Evolutionary conservation across 2,329 filamentous ascomycete species (phyloP).

Genomic region (Ophiocordyceps polyrhachis-furcata): DNA sequence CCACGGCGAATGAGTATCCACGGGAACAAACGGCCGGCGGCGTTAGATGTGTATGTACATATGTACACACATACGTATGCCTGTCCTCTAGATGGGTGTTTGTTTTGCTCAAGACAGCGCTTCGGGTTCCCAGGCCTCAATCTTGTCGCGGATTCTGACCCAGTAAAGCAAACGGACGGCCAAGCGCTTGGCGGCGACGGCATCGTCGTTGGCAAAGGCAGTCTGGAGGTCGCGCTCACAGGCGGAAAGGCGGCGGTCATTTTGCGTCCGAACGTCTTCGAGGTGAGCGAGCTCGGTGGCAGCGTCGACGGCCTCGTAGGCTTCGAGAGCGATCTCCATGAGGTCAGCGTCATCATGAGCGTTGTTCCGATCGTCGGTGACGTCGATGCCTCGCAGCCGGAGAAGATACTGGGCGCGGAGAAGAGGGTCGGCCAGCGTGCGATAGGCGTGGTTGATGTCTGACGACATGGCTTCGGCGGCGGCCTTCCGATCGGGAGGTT

Average conservation of each 20-base stretch:
- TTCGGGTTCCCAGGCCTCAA: constrained; percentile 68
- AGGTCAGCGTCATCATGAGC: constrained; percentile 22
- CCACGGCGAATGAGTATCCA: no score
- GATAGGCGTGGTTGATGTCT: constrained; percentile 81
- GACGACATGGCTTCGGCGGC: constrained; percentile 61
- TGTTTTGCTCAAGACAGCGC: constrained; percentile 7
- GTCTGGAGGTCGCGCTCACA: constrained; percentile 44
- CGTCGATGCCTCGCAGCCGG: constrained; percentile 53
- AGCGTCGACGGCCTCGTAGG: constrained; percentile 56
- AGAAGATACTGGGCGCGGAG: constrained; percentile 79
- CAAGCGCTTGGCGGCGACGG: constrained; percentile 49
- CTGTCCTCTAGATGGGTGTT: not conserved
- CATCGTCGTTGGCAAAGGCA: constrained; percentile 48
- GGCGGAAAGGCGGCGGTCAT: constrained; percentile 44
- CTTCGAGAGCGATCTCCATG: constrained; percentile 64
- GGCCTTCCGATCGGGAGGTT: constrained; percentile 32
- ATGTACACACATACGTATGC: no score
- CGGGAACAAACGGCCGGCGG: no score
- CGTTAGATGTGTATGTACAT: no score
- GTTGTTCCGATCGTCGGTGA: constrained; percentile 40
- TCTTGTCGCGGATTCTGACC: constrained; percentile 66
- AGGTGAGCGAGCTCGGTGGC: constrained; percentile 49
- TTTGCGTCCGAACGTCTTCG: constrained; percentile 37
- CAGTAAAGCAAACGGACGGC: constrained; percentile 72
- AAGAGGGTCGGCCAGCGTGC: constrained; percentile 62